These are phyloP conservation scores for Lunasporangiospora selenospora DNA, from an alignment of 192 early-diverging fungal species.

Conservation along the genomic window DNA sequence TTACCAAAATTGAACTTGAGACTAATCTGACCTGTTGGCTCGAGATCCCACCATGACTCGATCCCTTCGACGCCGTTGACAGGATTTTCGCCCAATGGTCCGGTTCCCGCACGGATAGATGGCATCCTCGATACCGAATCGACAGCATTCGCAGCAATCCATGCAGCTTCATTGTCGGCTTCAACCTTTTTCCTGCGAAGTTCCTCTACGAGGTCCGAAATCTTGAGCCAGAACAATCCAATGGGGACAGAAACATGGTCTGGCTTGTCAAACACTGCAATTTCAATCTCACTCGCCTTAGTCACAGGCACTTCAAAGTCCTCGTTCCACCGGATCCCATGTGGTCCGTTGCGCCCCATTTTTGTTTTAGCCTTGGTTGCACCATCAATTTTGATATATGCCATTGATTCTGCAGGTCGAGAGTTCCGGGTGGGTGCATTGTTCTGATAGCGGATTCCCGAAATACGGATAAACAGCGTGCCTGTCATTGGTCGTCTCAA, in stretches of 20 bases:
- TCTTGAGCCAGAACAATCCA: constrained; percentile 92
- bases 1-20: constrained; percentile 88
- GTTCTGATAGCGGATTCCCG: constrained; percentile 62
- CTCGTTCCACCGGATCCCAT: constrained; percentile 80
- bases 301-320: constrained; percentile 90
- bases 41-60: constrained; percentile 88
- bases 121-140: constrained; percentile 19
- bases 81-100: constrained; percentile 40
- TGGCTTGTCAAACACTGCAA: constrained; percentile 86
- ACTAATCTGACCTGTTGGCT: constrained; percentile 89
- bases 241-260: constrained; percentile 72
- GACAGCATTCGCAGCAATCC: constrained; percentile 54
- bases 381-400: constrained; percentile 86
- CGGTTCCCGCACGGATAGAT: constrained; percentile 28
- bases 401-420: constrained; percentile 73
- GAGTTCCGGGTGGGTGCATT: constrained; percentile 65
- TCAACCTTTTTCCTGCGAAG: constrained; percentile 78
- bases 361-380: constrained; percentile 74
- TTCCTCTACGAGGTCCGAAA: constrained; percentile 91
- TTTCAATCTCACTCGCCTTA: constrained; percentile 91
- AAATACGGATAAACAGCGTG: constrained; percentile 70
- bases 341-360: constrained; percentile 54
- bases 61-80: constrained; percentile 64
- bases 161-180: constrained; percentile 62
- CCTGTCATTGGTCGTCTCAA: constrained; percentile 76